A percentile compares a stretch with the other conserved stretches of the same genome.
phyloP scores from a whole-genome alignment of 2,329 filamentous ascomycete species.

The Pyrenophora teres region DNA sequence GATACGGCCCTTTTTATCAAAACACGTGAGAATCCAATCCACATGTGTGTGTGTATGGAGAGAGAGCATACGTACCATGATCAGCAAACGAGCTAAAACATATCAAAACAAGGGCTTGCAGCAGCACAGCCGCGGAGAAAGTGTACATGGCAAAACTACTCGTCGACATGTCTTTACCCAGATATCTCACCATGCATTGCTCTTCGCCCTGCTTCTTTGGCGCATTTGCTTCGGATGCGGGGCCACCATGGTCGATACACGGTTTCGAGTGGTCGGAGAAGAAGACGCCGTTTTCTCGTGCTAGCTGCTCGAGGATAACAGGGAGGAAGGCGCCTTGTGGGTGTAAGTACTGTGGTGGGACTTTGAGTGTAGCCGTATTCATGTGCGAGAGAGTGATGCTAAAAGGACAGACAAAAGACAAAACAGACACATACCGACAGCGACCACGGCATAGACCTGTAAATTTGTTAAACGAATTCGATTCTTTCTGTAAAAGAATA shows the following conservation, averaged over 20 bases:
- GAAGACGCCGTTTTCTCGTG: slow-evolving; percentile 84
- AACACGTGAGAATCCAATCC: neutral
- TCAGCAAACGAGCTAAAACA: slow-evolving; percentile 93
- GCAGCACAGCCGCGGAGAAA: slow-evolving; percentile 82
- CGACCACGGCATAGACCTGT: slow-evolving; percentile 80
- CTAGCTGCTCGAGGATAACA: slow-evolving; percentile 86
- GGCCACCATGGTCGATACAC: slow-evolving; percentile 61
- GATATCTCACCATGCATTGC: slow-evolving; percentile 78
- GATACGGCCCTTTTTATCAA: slow-evolving; percentile 58
- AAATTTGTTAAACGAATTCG: neutral
- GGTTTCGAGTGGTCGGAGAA: slow-evolving; percentile 73
- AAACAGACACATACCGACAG: slow-evolving; percentile 62
- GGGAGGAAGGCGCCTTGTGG: slow-evolving; percentile 82
- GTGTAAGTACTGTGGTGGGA: neutral
- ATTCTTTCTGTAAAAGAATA: no score
- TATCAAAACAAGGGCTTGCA: slow-evolving; percentile 86
- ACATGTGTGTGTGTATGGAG: neutral
- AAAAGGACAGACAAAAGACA: neutral
- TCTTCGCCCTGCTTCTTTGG: slow-evolving; percentile 22
- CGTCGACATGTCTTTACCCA: slow-evolving; percentile 83
- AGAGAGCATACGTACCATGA: slow-evolving; percentile 65
- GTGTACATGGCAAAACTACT: slow-evolving; percentile 96
- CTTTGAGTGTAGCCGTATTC: no score
- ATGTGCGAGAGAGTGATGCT: neutral
- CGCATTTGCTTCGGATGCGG: slow-evolving; percentile 3